phyloP scores from a whole-genome alignment of 768 basidiomycete genomes.

The Russula earlei region DNA sequence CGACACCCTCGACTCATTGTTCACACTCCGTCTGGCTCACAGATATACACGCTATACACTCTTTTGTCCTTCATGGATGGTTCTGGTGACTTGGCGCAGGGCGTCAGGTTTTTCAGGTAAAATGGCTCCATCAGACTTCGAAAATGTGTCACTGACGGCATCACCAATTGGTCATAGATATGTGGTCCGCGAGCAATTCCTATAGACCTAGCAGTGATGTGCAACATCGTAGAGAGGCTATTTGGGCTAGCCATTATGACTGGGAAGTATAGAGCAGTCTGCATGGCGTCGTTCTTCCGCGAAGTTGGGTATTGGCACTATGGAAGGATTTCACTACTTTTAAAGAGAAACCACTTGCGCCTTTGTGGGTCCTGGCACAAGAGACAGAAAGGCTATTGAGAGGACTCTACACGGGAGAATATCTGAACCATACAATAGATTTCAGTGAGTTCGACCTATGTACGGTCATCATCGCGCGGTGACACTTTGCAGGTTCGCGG shows the following conservation, averaged over 20 bases:
- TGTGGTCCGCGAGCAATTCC: constrained; percentile 30
- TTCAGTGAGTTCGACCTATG: not conserved
- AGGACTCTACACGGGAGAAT: constrained; percentile 9
- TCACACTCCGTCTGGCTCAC: not conserved
- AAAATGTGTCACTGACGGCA: too few relatives aligned
- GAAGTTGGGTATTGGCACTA: constrained; percentile 37
- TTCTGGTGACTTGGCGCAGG: constrained; percentile 33
- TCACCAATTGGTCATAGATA: constrained; percentile 30
- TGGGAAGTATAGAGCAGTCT: constrained; percentile 25
- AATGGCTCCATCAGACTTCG: not conserved
- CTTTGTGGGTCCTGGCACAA: not conserved
- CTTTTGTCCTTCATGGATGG: constrained; percentile 6
- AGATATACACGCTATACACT: not conserved
- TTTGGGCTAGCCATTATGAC: constrained; percentile 35
- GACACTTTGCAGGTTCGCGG: not conserved
- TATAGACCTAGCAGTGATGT: constrained; percentile 41
- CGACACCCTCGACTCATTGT: not conserved
- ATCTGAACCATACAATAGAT: not conserved
- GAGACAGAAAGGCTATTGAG: not conserved
- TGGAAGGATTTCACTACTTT: constrained; percentile 14
- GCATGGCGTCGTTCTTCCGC: constrained; percentile 44
- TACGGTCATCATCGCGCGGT: not conserved
- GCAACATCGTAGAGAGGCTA: constrained; percentile 42
- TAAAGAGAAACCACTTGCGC: not conserved
- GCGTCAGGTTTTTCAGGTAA: constrained; percentile 28